These are phyloP conservation scores for Helotiales sp. DNA, from an alignment of 2,329 filamentous ascomycete species.

Conservation along the genomic window DNA sequence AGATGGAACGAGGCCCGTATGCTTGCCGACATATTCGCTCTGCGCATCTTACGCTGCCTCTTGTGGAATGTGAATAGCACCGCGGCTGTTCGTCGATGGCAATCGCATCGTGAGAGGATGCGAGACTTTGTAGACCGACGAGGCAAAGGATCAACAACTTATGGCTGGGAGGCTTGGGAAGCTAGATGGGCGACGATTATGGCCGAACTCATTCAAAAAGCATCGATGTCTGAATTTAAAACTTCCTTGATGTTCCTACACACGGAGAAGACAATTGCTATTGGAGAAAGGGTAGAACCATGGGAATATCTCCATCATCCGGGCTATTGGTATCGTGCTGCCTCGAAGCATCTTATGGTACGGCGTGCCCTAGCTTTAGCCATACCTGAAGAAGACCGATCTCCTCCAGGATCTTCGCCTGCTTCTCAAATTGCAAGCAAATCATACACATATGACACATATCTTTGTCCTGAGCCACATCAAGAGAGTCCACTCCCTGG, in stretches of 20 bases:
- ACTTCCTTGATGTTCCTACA: conserved; percentile 49
- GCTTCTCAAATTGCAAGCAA: conserved; percentile 49
- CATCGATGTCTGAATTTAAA: conserved; percentile 50
- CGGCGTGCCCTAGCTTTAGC: conserved; percentile 54
- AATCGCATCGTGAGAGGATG: conserved; percentile 71
- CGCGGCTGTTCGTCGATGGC: conserved; percentile 78
- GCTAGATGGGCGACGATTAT: conserved; percentile 67
- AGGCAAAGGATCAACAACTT: conserved; percentile 83
- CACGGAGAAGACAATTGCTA: conserved; percentile 56
- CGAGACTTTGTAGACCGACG: conserved; percentile 77
- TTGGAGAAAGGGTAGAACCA: conserved; percentile 58
- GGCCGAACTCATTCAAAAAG: conserved; percentile 59
- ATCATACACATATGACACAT: conserved; percentile 62
- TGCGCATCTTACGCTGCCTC: conserved; percentile 80
- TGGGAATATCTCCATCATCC: conserved; percentile 66
- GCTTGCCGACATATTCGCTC: conserved; percentile 76
- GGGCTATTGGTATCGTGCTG: conserved; percentile 66
- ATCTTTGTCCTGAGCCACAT: conserved; percentile 64
- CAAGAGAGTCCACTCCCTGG: conserved; percentile 56
- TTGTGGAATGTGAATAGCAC: conserved; percentile 80
- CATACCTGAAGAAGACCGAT: conserved; percentile 61
- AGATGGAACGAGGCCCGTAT: conserved; percentile 93
- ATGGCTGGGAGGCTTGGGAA: conserved; percentile 95
- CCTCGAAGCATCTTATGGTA: conserved; percentile 55
- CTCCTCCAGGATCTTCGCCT: conserved; percentile 48